Conservation (phyloP, 2,329 filamentous ascomycete species). For the Chaetomiaceae sp. region DNA sequence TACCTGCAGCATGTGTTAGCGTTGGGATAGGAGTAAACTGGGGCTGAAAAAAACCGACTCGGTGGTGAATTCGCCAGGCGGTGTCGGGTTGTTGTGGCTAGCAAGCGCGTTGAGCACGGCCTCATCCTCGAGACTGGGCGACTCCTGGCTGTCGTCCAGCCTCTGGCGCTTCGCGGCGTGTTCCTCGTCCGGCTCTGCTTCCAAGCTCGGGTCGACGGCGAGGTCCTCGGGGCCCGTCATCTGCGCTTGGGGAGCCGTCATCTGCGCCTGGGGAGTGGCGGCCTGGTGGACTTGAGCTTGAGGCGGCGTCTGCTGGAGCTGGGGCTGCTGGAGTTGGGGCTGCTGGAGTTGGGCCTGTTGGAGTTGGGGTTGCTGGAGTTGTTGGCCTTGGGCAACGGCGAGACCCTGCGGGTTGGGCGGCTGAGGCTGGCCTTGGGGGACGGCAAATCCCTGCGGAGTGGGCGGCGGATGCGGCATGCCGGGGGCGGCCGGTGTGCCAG, state of each 20-base stretch:
- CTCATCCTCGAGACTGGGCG: slow-evolving; percentile 40
- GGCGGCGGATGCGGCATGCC: not conserved
- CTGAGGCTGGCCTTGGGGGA: slow-evolving; percentile 4
- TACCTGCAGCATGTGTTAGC: slow-evolving; percentile 31
- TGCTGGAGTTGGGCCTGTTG: slow-evolving; percentile 5
- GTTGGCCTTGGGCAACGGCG: slow-evolving; percentile 1
- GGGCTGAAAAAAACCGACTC: slow-evolving; percentile 36
- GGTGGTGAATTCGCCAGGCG: slow-evolving; percentile 37
- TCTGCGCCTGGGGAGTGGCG: slow-evolving; percentile 22
- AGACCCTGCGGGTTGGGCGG: slow-evolving; percentile 5
- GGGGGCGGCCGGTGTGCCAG: slow-evolving; percentile 7
- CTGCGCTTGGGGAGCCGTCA: slow-evolving; percentile 19
- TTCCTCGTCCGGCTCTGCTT: slow-evolving; percentile 27
- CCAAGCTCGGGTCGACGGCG: slow-evolving; percentile 28
- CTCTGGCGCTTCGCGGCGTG: slow-evolving; percentile 40
- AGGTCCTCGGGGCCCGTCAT: slow-evolving; percentile 20
- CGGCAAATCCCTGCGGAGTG: not conserved
- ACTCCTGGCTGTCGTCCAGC: slow-evolving; percentile 34
- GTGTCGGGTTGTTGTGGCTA: slow-evolving; percentile 38
- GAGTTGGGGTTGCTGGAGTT: not conserved
- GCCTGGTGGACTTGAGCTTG: slow-evolving; percentile 18
- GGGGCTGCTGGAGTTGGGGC: slow-evolving; percentile 5
- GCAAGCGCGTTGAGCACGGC: slow-evolving; percentile 44
- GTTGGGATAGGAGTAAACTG: not conserved
- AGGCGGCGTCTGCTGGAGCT: not conserved